These are phyloP conservation scores for Tuber calosporum DNA, from an alignment of 495 filamentous ascomycete genomes.

Conservation along the genomic window DNA sequence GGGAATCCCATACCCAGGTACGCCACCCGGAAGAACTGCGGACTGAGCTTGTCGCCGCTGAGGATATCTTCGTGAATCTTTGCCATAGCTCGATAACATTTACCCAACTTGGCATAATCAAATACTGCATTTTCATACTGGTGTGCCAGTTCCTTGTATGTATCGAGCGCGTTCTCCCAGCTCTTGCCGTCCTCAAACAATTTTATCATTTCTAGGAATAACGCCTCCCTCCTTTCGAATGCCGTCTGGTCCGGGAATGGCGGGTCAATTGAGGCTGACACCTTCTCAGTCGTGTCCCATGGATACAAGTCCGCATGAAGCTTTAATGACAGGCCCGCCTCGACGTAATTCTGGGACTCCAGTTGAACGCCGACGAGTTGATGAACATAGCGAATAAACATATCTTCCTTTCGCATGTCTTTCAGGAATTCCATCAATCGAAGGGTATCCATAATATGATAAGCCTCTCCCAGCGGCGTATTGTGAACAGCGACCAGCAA, in stretches of 20 bases:
- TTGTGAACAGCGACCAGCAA: constrained; percentile 88
- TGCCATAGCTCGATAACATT: constrained; percentile 84
- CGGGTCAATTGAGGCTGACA: constrained; percentile 65
- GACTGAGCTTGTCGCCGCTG: constrained; percentile 66
- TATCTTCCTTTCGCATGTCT: constrained; percentile 95
- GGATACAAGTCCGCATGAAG: constrained; percentile 89
- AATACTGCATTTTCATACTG: constrained; percentile 86
- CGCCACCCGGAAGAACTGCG: constrained; percentile 84
- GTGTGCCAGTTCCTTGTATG: constrained; percentile 79
- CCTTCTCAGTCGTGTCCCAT: constrained; percentile 69
- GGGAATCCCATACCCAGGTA: constrained; percentile 92
- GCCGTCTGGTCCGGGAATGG: constrained; percentile 72
- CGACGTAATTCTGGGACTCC: constrained; percentile 68
- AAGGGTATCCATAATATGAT: constrained; percentile 73
- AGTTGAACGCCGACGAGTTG: constrained; percentile 76
- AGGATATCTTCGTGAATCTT: constrained; percentile 78
- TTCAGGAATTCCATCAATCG: constrained; percentile 93
- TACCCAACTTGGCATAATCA: constrained; percentile 85
- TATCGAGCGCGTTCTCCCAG: constrained; percentile 82
- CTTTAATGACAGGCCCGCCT: constrained; percentile 82
- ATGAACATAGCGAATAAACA: constrained; percentile 94
- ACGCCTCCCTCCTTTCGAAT: constrained; percentile 85
- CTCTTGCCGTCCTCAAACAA: constrained; percentile 86
- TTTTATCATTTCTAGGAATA: constrained; percentile 92
- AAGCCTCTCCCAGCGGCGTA: constrained; percentile 67